Conservation (phyloP, 2,329 filamentous ascomycete species). For the Sclerotinia spermophila region DNA sequence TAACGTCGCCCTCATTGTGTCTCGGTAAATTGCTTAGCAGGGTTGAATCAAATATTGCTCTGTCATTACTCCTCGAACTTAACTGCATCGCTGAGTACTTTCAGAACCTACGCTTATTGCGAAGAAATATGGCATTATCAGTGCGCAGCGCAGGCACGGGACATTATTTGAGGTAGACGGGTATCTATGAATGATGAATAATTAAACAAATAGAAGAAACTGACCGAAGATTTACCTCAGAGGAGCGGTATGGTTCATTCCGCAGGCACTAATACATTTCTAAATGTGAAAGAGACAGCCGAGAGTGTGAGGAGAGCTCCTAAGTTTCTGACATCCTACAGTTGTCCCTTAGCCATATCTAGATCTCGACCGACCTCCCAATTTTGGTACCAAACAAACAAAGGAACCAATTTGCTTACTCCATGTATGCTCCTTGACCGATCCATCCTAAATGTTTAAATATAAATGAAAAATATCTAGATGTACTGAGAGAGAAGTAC, state of each 20-base stretch:
- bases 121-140: background rate
- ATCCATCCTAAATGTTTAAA: background rate
- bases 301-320: background rate
- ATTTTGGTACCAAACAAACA: background rate
- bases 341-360: background rate
- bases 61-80: background rate
- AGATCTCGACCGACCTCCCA: background rate
- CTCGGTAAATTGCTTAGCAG: background rate
- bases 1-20: background rate
- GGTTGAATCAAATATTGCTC: background rate
- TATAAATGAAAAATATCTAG: background rate
- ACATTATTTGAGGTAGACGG: background rate
- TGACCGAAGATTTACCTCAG: too few species aligned
- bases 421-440: background rate
- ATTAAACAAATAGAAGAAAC: too few species aligned
- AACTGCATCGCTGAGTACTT: background rate
- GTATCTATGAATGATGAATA: background rate
- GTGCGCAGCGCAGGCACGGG: too few species aligned
- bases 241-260: background rate
- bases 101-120: rapidly evolving
- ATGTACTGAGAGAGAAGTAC: too few species aligned
- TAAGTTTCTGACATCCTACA: background rate
- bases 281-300: background rate
- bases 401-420: background rate
- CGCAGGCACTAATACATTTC: background rate